These are phyloP conservation scores for Backusella luteola DNA, from an alignment of 192 early-diverging fungal genomes.

Conservation along the genomic window DNA sequence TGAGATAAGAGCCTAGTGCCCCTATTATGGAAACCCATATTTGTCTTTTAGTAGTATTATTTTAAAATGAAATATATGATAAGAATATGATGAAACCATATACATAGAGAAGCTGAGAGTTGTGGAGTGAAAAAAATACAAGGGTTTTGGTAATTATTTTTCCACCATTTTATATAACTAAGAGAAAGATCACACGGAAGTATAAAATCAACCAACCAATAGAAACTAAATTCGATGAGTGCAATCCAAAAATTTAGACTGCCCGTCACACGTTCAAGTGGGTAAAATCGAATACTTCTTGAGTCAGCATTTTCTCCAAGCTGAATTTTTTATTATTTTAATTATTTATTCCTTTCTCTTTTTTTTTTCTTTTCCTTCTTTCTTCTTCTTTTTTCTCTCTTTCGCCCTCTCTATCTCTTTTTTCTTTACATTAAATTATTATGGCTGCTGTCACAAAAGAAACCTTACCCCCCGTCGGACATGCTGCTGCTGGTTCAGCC, in stretches of 20 bases:
- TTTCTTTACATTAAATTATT: neutral
- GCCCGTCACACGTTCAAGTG: conserved; percentile 7
- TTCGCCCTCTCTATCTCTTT: neutral
- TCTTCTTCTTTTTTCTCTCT: neutral
- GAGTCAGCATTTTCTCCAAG: conserved; percentile 9
- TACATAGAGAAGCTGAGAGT: neutral
- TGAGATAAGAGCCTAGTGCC: neutral
- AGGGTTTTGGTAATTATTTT: neutral
- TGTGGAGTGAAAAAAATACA: neutral
- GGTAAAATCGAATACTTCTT: conserved; percentile 2
- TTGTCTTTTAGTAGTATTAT: neutral
- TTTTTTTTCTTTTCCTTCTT: neutral
- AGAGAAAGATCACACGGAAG: neutral
- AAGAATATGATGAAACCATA: neutral
- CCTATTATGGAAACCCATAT: neutral
- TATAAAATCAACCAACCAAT: neutral
- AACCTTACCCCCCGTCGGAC: conserved; percentile 80
- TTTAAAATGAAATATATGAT: neutral
- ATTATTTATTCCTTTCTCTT: neutral
- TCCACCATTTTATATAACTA: neutral
- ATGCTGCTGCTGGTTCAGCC: conserved; percentile 89
- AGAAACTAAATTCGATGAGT: neutral
- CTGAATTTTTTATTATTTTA: neutral
- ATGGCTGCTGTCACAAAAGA: conserved; percentile 18
- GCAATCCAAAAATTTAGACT: conserved; percentile 3